Base-by-base conservation (phyloP, 768 basidiomycete species). In the Suillus weaverae region DNA sequence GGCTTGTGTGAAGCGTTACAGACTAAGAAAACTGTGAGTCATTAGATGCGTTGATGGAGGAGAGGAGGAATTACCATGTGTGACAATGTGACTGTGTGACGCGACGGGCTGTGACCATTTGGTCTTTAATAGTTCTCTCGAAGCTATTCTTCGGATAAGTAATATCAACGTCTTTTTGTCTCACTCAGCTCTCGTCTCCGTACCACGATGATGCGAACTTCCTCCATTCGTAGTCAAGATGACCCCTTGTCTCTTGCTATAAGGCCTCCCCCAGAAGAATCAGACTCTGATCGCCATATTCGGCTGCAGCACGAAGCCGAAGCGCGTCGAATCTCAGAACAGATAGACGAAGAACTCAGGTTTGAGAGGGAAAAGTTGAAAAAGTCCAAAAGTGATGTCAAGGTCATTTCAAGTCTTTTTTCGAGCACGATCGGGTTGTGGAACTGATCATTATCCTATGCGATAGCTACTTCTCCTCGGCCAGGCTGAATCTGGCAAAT, bases 1-100 rank as follows among this genome's bases (percentile, higher is more conserved):
- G 90, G n/a, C 90, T 86, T 0, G 96, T 98, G 76, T 98, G 91
- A 60, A 99, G 83, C 8, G 96, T 98, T 46, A 97, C 95, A 63
- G 97, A 97, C 96, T 94, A 46, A 64, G 16, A 5, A 2, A 38
- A 11, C 53, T 64, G 36, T 61, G 10, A 39, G 32, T 60, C 26
- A 64, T 46, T 67, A 72, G 60, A 62, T 69, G 70, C 73, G 70
- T 60, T 71, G 71, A 64, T 68, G 68, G 71, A 44, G 61, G 54
- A 51, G 46, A 64, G 67, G 44, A 59, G 38, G 62, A 74, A 72
- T 59, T 6, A 74, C 76, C 71, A 79, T 77, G 5, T 3, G 56
- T 59, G 36, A 41, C 26, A 11, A 43, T 62, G 64, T 54, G 64
- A 66, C 66, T 18, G 11, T 35, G 35, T 61, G 59, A 61, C 18